Conservation (phyloP, 129 eudicot species). For the Cynara cardunculus region DNA sequence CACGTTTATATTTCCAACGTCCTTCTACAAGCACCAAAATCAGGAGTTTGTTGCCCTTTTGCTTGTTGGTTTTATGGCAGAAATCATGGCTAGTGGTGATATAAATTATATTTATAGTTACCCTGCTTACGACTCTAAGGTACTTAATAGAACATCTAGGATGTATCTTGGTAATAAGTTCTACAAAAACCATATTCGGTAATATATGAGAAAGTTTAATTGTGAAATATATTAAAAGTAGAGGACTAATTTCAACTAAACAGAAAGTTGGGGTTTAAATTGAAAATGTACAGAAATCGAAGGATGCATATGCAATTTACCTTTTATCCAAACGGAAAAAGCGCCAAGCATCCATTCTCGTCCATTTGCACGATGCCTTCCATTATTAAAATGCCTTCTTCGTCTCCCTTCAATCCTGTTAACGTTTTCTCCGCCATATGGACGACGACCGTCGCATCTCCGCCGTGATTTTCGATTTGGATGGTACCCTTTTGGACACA, state of each 20-base stretch:
- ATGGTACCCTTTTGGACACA: slow-evolving; percentile 74
- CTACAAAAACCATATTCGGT: too few relatives aligned
- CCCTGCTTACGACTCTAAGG: too few relatives aligned
- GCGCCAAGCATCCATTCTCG: background rate
- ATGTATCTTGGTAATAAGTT: too few relatives aligned
- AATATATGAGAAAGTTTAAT: too few relatives aligned
- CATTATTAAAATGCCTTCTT: background rate
- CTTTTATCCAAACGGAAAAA: background rate
- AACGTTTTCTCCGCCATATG: slow-evolving; percentile 3
- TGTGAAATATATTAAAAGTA: too few relatives aligned
- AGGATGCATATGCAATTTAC: background rate
- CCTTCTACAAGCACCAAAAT: too few relatives aligned
- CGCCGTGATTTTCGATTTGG: slow-evolving; percentile 67
- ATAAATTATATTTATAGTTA: too few relatives aligned
- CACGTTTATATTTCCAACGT: too few relatives aligned
- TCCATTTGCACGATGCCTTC: background rate
- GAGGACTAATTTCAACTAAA: background rate
- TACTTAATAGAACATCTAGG: too few relatives aligned
- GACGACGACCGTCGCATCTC: slow-evolving; percentile 29
- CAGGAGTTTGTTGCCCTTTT: too few relatives aligned
- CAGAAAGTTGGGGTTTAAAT: background rate
- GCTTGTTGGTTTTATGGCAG: too few relatives aligned
- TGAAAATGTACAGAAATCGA: background rate
- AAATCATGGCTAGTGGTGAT: too few relatives aligned
- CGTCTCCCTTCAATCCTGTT: background rate